Evolutionary conservation across 768 basidiomycete genomes (phyloP).

Genomic region (Panus rudis): DNA sequence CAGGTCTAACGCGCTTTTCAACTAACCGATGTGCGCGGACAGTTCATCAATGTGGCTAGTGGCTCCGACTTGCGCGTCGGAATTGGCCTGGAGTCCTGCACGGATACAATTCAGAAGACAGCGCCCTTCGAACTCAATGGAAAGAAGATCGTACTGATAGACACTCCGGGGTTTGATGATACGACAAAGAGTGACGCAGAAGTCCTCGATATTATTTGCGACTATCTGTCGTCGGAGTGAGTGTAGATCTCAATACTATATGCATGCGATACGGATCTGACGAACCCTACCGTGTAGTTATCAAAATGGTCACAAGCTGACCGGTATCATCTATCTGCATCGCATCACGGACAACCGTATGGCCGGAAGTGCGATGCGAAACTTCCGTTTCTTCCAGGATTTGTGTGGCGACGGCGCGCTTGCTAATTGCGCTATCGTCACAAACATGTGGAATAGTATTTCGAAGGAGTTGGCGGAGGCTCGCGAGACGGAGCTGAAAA

Average conservation of each 20-base stretch:
- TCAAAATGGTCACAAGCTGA: constrained; percentile 2
- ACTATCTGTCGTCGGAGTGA: constrained; percentile 6
- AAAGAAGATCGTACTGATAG: constrained; percentile 38
- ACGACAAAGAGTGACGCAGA: constrained; percentile 11
- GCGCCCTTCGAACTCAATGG: constrained; percentile 36
- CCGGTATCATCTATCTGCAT: constrained; percentile 17
- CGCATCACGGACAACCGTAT: constrained; percentile 16
- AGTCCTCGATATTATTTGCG: constrained; percentile 5
- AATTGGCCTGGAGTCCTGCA: constrained; percentile 12
- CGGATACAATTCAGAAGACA: constrained; percentile 4
- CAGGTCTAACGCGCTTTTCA: neutral
- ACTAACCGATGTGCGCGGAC: neutral
- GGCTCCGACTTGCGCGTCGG: constrained; percentile 7
- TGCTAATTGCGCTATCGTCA: constrained; percentile 14
- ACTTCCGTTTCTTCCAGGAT: constrained; percentile 8
- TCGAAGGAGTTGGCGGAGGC: constrained; percentile 2
- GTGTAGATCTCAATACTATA: neutral
- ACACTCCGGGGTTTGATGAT: constrained; percentile 59
- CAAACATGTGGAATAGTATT: constrained; percentile 18
- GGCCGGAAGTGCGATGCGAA: constrained; percentile 5
- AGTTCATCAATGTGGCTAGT: constrained; percentile 13
- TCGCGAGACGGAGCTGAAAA: constrained; percentile 15
- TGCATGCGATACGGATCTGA: neutral
- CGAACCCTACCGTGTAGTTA: constrained; percentile 8
- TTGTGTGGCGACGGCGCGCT: constrained; percentile 16